These are phyloP conservation scores for Trichophaea hybrida DNA, from an alignment of 2,329 filamentous ascomycete genomes.

Conservation along the genomic window DNA sequence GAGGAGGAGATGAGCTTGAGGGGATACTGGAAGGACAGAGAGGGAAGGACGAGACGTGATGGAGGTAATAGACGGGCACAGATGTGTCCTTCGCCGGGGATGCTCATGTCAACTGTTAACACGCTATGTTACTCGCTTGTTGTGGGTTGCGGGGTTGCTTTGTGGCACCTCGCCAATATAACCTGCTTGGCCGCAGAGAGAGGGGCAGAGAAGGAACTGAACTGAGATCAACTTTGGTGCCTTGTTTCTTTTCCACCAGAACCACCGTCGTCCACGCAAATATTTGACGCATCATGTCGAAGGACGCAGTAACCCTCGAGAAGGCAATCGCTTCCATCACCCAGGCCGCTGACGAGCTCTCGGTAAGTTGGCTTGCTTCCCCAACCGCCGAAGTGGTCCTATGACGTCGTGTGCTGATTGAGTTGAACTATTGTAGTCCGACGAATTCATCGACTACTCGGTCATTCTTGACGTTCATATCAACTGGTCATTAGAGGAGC, in stretches of 20 bases:
- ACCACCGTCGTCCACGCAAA: not conserved
- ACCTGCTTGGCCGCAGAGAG: too few species aligned
- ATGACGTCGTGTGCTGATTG: not conserved
- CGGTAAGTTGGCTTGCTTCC: conserved; percentile 11
- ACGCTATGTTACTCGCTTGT: not conserved
- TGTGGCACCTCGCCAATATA: not conserved
- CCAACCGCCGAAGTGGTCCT: not conserved
- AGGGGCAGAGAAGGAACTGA: too few species aligned
- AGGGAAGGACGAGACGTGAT: conserved; percentile 52
- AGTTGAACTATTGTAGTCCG: conserved; percentile 11
- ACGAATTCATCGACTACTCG: conserved; percentile 23
- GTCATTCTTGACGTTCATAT: conserved; percentile 25
- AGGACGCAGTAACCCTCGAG: conserved; percentile 16
- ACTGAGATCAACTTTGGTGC: too few species aligned
- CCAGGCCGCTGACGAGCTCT: conserved; percentile 22
- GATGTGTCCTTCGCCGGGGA: conserved; percentile 64
- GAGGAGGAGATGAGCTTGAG: conserved; percentile 81
- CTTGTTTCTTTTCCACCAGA: too few species aligned
- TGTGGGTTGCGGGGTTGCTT: not conserved
- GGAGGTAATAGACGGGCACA: conserved; percentile 54
- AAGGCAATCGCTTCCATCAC: conserved; percentile 23
- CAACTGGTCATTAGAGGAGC: conserved; percentile 20
- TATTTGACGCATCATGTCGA: not conserved
- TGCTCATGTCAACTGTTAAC: not conserved
- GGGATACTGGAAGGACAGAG: conserved; percentile 80